Evolutionary conservation across 306 rosid genomes (phyloP).

Genomic region (Canavalia ensiformis): DNA sequence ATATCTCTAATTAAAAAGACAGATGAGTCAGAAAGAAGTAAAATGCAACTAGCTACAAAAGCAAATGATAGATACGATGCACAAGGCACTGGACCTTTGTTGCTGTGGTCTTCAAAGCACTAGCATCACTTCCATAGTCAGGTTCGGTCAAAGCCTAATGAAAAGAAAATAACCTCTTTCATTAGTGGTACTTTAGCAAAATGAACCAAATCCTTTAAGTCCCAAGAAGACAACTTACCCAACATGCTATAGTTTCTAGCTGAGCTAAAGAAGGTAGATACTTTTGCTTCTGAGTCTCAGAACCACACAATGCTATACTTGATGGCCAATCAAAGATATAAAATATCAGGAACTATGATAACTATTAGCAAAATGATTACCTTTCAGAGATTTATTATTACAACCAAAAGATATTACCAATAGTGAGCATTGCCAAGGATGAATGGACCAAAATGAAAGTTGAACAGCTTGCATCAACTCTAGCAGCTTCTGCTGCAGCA

Average conservation of each 20-base stretch:
- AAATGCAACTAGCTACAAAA: neutral
- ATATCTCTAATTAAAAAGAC: conserved; percentile 7
- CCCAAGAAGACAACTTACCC: conserved; percentile 64
- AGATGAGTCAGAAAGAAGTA: neutral
- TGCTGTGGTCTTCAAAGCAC: conserved; percentile 78
- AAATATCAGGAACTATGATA: conserved; percentile 41
- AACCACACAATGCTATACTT: conserved; percentile 83
- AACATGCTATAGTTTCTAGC: conserved; percentile 74
- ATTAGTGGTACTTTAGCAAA: conserved; percentile 43
- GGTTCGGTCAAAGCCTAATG: conserved; percentile 91
- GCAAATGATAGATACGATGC: conserved; percentile 31
- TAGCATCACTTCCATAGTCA: conserved; percentile 91
- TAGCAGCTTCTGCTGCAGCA: conserved; percentile 78
- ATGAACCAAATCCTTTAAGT: neutral
- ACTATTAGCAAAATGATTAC: conserved; percentile 14
- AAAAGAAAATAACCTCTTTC: conserved; percentile 21
- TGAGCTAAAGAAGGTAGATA: conserved; percentile 86
- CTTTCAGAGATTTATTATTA: conserved; percentile 3
- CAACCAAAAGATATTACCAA: conserved; percentile 61
- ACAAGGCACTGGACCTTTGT: conserved; percentile 60
- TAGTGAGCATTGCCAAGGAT: conserved; percentile 85
- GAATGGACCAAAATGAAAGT: conserved; percentile 87
- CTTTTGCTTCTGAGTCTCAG: conserved; percentile 82
- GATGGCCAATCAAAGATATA: conserved; percentile 41
- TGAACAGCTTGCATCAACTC: conserved; percentile 93